phyloP scores from a whole-genome alignment of 1,284 basidiomycete species.

The Exobasidium rhododendri region DNA sequence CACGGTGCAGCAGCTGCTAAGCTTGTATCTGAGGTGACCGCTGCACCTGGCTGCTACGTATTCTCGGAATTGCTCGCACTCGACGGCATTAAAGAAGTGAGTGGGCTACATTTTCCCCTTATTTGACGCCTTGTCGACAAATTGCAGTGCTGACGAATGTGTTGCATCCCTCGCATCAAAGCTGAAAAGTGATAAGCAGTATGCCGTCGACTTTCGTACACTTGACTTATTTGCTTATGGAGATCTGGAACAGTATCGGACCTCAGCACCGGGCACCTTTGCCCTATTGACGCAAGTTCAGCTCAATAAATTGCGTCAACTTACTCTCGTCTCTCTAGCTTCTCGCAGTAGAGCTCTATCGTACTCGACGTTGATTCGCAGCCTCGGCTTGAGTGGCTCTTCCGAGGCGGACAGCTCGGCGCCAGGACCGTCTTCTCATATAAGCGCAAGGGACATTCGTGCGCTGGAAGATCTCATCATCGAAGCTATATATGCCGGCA shows the following conservation, averaged over 20 bases:
- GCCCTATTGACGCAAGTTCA: conserved; percentile 65
- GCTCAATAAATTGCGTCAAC: conserved; percentile 79
- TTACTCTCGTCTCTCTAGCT: conserved; percentile 71
- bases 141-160: too few species aligned
- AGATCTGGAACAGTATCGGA: conserved; percentile 71
- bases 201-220: not conserved
- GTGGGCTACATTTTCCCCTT: not conserved
- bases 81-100: conserved; percentile 76
- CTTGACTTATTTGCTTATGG: conserved; percentile 85
- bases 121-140: not conserved
- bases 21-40: conserved; percentile 76
- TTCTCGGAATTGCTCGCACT: conserved; percentile 81
- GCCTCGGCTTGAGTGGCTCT: conserved; percentile 55
- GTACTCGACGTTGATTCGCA: conserved; percentile 23
- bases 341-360: conserved; percentile 19
- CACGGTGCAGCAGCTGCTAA: conserved; percentile 88
- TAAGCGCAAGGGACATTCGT: conserved; percentile 11
- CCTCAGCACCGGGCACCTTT: conserved; percentile 8
- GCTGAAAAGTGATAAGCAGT: too few species aligned
- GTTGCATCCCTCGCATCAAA: too few species aligned
- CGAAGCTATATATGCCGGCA: conserved; percentile 84
- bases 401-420: conserved; percentile 43
- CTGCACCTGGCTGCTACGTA: conserved; percentile 82
- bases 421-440: not conserved
- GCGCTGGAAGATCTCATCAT: conserved; percentile 93